phyloP scores from a whole-genome alignment of 371 early-diverging fungal genomes.

The Umbelopsis sp. region DNA sequence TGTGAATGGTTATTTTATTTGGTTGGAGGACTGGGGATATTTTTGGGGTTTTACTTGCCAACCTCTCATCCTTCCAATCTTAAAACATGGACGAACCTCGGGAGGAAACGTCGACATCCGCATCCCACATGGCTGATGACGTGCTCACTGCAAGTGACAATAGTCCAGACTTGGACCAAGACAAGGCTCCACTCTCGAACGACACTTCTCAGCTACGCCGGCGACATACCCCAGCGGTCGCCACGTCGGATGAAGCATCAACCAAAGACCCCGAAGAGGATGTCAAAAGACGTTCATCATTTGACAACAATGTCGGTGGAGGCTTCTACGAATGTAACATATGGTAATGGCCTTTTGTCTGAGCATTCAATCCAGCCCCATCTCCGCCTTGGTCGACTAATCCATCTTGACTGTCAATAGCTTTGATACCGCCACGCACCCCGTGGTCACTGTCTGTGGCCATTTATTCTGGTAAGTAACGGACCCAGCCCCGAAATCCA shows the following conservation, averaged over 20 bases:
- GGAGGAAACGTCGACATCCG: slow-evolving; percentile 5
- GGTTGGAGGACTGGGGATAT: too few relatives aligned
- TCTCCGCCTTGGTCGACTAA: too few relatives aligned
- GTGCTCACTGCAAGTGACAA: neutral
- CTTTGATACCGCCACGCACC: slow-evolving; percentile 73
- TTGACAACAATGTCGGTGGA: slow-evolving; percentile 16
- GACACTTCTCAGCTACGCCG: slow-evolving; percentile 4
- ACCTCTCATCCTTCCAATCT: too few relatives aligned
- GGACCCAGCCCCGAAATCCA: too few relatives aligned
- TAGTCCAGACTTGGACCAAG: neutral
- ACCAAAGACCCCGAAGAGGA: neutral
- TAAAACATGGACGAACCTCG: slow-evolving; percentile 2
- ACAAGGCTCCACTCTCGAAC: neutral
- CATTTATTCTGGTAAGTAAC: slow-evolving; percentile 68
- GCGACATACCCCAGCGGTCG: neutral
- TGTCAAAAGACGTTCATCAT: neutral
- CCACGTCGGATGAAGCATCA: neutral
- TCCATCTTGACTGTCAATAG: slow-evolving; percentile 28
- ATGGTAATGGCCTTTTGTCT: slow-evolving; percentile 28
- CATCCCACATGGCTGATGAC: neutral
- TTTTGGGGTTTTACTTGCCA: too few relatives aligned
- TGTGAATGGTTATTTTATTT: neutral
- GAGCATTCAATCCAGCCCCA: too few relatives aligned
- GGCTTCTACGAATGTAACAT: slow-evolving; percentile 48
- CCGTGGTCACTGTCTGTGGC: slow-evolving; percentile 76